Evolutionary conservation across 2,329 filamentous ascomycete genomes (phyloP).

Genomic region (Herpotrichia juniperi): DNA sequence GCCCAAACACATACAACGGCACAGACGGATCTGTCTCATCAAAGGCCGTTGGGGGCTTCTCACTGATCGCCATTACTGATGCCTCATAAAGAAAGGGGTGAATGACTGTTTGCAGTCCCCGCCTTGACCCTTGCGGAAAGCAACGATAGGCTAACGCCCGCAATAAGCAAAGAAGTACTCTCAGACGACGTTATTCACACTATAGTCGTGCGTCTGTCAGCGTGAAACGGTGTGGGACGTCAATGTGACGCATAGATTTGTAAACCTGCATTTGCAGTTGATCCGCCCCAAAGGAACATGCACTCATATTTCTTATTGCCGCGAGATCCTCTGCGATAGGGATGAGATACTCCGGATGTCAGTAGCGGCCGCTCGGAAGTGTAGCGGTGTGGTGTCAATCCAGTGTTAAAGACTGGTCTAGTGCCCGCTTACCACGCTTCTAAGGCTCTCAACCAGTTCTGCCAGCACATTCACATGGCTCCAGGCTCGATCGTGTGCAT

Average conservation of each 20-base stretch:
- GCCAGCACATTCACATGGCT: constrained; percentile 5
- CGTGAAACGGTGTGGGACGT: background rate
- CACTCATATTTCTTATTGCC: background rate
- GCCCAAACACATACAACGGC: background rate
- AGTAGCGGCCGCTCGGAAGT: background rate
- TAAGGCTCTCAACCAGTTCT: background rate
- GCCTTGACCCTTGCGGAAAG: background rate
- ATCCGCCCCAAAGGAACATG: background rate
- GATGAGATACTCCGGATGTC: background rate
- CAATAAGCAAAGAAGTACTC: too few species aligned
- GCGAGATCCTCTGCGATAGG: background rate
- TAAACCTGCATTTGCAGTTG: background rate
- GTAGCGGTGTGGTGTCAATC: constrained; percentile 3
- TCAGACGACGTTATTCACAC: background rate
- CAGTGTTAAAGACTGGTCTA: background rate
- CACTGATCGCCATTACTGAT: background rate
- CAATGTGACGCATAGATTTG: background rate
- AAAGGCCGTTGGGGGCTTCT: background rate
- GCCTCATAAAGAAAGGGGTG: background rate
- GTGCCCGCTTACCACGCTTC: constrained; percentile 3
- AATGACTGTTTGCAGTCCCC: background rate
- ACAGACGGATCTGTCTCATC: background rate
- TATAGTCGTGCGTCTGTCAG: background rate
- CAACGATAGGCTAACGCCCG: background rate
- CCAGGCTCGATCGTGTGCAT: constrained; percentile 6